Conservation (phyloP, 1,284 basidiomycete species). For the Rhodotorula sp. region DNA sequence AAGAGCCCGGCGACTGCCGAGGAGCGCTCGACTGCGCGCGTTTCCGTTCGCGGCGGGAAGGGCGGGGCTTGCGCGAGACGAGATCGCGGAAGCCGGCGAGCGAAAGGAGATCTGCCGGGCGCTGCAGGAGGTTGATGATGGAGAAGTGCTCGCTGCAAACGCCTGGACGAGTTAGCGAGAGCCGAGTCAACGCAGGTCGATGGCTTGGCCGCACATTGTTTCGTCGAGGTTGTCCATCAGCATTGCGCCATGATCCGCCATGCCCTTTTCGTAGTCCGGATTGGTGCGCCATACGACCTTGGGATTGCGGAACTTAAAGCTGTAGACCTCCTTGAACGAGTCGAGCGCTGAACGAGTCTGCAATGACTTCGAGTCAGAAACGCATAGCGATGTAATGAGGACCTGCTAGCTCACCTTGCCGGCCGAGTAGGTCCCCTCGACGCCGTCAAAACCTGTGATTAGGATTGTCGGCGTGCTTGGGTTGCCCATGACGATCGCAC, state of each 20-base stretch:
- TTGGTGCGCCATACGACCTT: conserved; percentile 73
- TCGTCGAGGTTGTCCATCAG: conserved; percentile 56
- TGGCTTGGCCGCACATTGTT: neutral
- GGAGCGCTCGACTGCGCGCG: neutral
- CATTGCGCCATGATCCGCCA: conserved; percentile 65
- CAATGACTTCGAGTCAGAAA: neutral
- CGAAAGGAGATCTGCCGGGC: conserved; percentile 60
- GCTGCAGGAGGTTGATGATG: conserved; percentile 56
- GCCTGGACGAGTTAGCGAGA: neutral
- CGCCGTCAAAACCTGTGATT: conserved; percentile 71
- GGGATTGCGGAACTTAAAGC: conserved; percentile 67
- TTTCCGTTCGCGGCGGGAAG: neutral
- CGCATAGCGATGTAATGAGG: too few species aligned
- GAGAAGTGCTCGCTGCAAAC: neutral
- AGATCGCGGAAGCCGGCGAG: conserved; percentile 37
- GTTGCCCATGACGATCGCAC: conserved; percentile 79
- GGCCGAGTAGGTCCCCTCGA: conserved; percentile 74
- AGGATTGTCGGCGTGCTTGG: conserved; percentile 76
- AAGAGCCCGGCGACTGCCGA: neutral
- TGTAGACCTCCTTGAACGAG: conserved; percentile 73
- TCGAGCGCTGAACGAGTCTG: conserved; percentile 77
- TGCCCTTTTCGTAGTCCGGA: conserved; percentile 67
- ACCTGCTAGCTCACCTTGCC: conserved; percentile 61
- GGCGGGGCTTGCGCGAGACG: conserved; percentile 7
- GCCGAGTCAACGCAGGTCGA: neutral